Conservation (phyloP, 2,329 filamentous ascomycete species). For the Arthrobotrys entomopaga region DNA sequence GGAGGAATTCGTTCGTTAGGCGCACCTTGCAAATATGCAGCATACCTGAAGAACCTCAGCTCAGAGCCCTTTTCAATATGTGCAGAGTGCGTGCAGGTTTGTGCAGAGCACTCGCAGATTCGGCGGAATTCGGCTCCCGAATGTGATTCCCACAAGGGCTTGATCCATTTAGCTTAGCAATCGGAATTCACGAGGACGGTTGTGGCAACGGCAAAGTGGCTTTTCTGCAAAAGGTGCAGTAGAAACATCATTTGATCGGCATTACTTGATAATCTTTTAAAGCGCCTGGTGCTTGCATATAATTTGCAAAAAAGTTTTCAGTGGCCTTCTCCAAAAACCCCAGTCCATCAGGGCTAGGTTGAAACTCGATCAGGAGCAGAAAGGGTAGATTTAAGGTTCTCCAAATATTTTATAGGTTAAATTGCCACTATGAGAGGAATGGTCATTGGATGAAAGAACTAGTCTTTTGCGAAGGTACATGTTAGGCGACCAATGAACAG, state of each 20-base stretch:
- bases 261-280: neutral
- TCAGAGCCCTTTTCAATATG: no score
- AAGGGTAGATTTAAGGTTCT: no score
- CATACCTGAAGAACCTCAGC: neutral
- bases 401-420: no score
- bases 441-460: no score
- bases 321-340: neutral
- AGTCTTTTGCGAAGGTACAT: no score
- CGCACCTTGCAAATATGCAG: neutral
- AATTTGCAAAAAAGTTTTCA: conserved; percentile 13
- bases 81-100: neutral
- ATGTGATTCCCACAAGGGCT: conserved; percentile 13
- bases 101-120: neutral
- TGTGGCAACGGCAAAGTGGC: conserved; percentile 52
- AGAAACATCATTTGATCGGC: conserved; percentile 34
- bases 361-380: neutral
- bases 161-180: conserved; percentile 20
- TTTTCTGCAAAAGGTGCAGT: conserved; percentile 36
- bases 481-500: conserved; percentile 5
- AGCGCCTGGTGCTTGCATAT: conserved; percentile 11
- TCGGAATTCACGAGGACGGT: conserved; percentile 13
- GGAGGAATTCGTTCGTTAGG: conserved; percentile 25
- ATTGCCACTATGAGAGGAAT: no score
- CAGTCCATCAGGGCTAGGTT: neutral
- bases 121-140: conserved; percentile 1